Percentiles rank a stretch among this genome's conserved stretches.
Evolutionary conservation across 2,329 filamentous ascomycete genomes (phyloP).

Genomic region (Pezicula rhizophila): DNA sequence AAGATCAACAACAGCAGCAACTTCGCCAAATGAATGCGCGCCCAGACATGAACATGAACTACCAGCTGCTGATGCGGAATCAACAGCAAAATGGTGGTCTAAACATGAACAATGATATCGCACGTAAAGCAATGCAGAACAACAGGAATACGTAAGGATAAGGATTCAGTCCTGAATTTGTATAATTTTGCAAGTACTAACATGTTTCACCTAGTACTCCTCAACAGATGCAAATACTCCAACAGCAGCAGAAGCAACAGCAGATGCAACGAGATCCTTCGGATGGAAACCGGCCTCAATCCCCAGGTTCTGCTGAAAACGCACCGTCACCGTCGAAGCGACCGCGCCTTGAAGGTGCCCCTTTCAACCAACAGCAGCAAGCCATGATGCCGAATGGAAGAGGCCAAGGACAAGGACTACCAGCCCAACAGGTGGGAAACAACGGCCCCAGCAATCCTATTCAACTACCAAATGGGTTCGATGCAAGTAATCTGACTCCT

Average conservation of each 20-base stretch:
- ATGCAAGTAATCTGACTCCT: conserved; percentile 65
- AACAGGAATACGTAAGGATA: conserved; percentile 62
- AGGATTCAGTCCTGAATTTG: neutral
- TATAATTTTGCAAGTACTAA: neutral
- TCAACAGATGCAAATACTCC: conserved; percentile 65
- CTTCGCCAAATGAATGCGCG: conserved; percentile 59
- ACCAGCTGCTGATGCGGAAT: conserved; percentile 65
- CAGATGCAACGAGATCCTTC: conserved; percentile 87
- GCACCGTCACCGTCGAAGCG: conserved; percentile 90
- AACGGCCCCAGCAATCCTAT: conserved; percentile 39
- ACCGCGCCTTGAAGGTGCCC: conserved; percentile 69
- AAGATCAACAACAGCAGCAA: conserved; percentile 72
- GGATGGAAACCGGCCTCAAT: conserved; percentile 76
- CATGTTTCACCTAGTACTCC: conserved; percentile 31
- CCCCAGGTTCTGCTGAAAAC: conserved; percentile 77
- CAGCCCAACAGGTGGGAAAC: conserved; percentile 60
- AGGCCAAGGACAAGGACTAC: conserved; percentile 61
- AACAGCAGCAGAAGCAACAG: conserved; percentile 67
- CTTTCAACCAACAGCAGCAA: conserved; percentile 62
- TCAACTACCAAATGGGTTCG: conserved; percentile 63
- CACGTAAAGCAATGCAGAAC: conserved; percentile 73
- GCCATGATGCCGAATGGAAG: conserved; percentile 70
- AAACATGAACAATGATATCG: conserved; percentile 56
- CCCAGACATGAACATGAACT: conserved; percentile 51
- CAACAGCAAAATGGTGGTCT: conserved; percentile 50